Base-by-base conservation (phyloP, 352 stramenopile species). In the Pseudoperonospora humuli region DNA sequence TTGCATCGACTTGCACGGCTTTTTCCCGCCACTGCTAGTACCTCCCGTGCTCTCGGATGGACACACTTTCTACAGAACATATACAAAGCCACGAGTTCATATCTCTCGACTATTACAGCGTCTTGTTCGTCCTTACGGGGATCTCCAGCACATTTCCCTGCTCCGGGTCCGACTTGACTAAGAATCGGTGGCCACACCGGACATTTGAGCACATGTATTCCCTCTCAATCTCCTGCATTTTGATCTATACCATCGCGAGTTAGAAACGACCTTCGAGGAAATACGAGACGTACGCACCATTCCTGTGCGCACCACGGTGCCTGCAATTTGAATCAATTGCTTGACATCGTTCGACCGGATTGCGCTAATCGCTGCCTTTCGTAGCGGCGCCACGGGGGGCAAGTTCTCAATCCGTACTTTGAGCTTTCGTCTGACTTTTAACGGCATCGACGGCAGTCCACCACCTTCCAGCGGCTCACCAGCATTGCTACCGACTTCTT, bases 211-310 rank as follows among this genome's bases (percentile, higher is more conserved):
- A 98, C 46, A 74, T 64, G 50, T 96, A 97, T 29, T 85, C 68
- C 17, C 89, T 66, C 39, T 78, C 64, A 6, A 58, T 82, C 67
- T 98, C 91, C 53, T 97, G 86, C 91, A 98, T 97, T 54, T 96
- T 95, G 32, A 85, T 82, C 64, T 75, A 21, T 34, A 57, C 20
- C 29, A 9, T 3, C 39, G 6, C 31, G 20, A 47, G 6, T 23
- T 5, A 41, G n/a, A 18, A 29, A 31, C 10, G 11, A 32, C 2
- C 1, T 3, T 14, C 7, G 5, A 32, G 3, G 5, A 1, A 10
- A 32, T 13, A 3, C 1, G 14, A 26, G 26, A n/a, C n/a, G n/a
- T n/a, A 42, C 33, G 24, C 34, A 96, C 75, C 46, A 89, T 81
- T 14, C 83, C 84, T 4, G 89, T 93, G 26, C 93, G 77, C 31